These are phyloP conservation scores for Fusarium sp. DNA, from an alignment of 2,329 filamentous ascomycete species.

Conservation along the genomic window DNA sequence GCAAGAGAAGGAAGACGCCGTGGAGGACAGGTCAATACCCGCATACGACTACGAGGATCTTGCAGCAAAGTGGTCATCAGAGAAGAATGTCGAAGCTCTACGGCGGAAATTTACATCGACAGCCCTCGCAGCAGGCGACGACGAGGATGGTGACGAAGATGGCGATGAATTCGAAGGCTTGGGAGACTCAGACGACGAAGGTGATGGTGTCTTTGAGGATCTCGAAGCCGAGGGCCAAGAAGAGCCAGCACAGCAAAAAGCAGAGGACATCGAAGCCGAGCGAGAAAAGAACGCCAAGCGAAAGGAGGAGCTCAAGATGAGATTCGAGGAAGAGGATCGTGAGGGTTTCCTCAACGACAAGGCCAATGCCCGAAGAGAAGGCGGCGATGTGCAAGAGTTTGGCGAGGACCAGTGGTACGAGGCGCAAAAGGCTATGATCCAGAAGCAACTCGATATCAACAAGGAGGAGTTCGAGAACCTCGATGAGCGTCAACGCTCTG, in stretches of 20 bases:
- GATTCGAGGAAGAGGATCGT: slow-evolving; percentile 98
- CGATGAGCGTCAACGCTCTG: slow-evolving; percentile 85
- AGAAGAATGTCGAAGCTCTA: slow-evolving; percentile 82
- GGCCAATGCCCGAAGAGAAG: slow-evolving; percentile 79
- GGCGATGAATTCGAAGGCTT: slow-evolving; percentile 70
- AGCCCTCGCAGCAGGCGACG: slow-evolving; percentile 62
- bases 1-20: slow-evolving; percentile 76
- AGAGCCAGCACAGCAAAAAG: slow-evolving; percentile 57
- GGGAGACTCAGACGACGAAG: slow-evolving; percentile 67
- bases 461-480: slow-evolving; percentile 91
- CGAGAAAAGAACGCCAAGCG: slow-evolving; percentile 90
- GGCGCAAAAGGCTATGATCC: slow-evolving; percentile 91
- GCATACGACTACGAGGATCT: slow-evolving; percentile 84
- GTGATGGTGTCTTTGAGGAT: slow-evolving; percentile 72
- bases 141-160: slow-evolving; percentile 54
- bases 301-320: slow-evolving; percentile 93
- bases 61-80: slow-evolving; percentile 86
- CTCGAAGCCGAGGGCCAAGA: slow-evolving; percentile 79
- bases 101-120: slow-evolving; percentile 82
- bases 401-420: slow-evolving; percentile 99
- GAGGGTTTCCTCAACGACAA: slow-evolving; percentile 96
- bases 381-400: slow-evolving; percentile 81
- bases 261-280: slow-evolving; percentile 82
- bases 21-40: slow-evolving; percentile 87
- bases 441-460: slow-evolving; percentile 98